Base-by-base conservation (phyloP, 257 asterid genomes). In the Ehretia macrophylla region DNA sequence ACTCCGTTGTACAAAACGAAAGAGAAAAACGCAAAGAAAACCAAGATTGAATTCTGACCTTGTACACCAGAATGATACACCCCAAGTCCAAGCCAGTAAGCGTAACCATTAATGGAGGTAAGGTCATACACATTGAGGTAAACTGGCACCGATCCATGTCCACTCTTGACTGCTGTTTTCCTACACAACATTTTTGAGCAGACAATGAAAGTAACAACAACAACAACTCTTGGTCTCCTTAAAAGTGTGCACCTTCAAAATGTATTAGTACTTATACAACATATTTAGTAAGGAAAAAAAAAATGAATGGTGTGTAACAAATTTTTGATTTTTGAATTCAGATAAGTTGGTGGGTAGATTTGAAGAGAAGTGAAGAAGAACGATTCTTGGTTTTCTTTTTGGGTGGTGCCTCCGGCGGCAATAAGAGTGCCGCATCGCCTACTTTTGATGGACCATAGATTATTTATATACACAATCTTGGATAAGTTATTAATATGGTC, bases 11-110 rank as follows among this genome's bases (percentile, higher is more conserved):
- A n/a, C n/a, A n/a, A n/a, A n/a, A n/a, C n/a, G n/a, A n/a, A 32
- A 22, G 49, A 14, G 14, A 50, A 63, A 27, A 27, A 27, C 3
- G 35, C 35, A 27, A 27, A 27, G 35, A 17, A 20, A 63, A 48
- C 17, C 8, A 51, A 48, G 55, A 22, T 27, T 11, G 64, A 58
- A 14, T 44, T 60, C 79, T 52, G 8, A 86, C 97, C 95, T 88
- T 88, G 84, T 72, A 88, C 84, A 8, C 94, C 97, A 37, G 97
- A 88, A 75, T 88, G 97, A 69, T 80, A 89, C 50, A 75, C 95
- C 12, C 95, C 97, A 13, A 89, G 94, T 20, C 97, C 97, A 23
- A 89, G 62, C 97, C 97, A 89, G 37, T 89, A 86, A 64, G 95
- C 97, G 47, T 86, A 89, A 46, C 90, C 95, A 55, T 88, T 88